Conservation (phyloP, 768 basidiomycete species). For the Collybia mongolica region DNA sequence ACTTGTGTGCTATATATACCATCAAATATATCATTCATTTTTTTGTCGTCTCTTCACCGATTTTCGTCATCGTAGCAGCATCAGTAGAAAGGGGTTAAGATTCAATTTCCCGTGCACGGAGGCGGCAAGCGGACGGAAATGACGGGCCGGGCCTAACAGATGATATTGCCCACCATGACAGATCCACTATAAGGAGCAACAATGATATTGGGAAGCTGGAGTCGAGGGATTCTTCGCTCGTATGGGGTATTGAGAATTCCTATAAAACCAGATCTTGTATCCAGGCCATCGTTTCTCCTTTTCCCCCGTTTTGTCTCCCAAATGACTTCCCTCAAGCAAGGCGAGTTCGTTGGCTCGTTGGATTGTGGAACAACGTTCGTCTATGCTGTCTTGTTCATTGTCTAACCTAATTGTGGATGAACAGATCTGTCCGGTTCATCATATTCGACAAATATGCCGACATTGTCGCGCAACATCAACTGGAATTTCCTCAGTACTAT, state of each 20-base stretch:
- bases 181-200: constrained; percentile 1
- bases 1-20: not conserved
- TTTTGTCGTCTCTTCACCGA: too few relatives aligned
- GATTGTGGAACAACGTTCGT: constrained; percentile 95
- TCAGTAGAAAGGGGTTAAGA: not conserved
- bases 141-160: constrained; percentile 12
- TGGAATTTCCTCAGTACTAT: constrained; percentile 94
- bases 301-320: constrained; percentile 9
- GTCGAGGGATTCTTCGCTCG: constrained; percentile 9
- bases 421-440: constrained; percentile 87
- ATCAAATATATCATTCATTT: not conserved
- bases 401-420: constrained; percentile 1
- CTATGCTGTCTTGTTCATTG: not conserved
- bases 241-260: constrained; percentile 6
- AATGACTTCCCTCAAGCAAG: constrained; percentile 45
- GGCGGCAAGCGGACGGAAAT: constrained; percentile 5
- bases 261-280: constrained; percentile 7
- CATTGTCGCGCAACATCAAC: constrained; percentile 85
- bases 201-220: constrained; percentile 14
- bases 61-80: not conserved
- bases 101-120: not conserved
- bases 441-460: constrained; percentile 86
- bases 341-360: constrained; percentile 87
- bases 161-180: constrained; percentile 4
- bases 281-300: constrained; percentile 5